Evolutionary conservation across 1,284 basidiomycete species (phyloP), one percentile per base, ranked within the genome.

Genomic region (Malassezia yamatoensis): DNA sequence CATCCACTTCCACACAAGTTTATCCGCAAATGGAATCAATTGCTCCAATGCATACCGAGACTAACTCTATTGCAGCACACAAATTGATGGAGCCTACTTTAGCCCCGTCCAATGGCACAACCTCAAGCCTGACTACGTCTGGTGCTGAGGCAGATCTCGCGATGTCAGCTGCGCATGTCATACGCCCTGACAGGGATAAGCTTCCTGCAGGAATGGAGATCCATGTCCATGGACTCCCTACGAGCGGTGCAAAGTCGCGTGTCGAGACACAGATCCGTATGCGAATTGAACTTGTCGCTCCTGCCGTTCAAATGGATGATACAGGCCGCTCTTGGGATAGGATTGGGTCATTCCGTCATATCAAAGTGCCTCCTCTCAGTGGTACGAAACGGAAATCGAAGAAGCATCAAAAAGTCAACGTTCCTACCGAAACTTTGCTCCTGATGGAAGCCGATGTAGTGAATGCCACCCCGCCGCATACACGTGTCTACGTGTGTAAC

Each of bases 221-320:
- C 2, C 70, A 89, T 71, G 83, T 90, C 36, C 85, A 89, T 38
- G 88, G 84, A 65, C 82, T 94, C 40, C 88, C 89, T 9, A 81
- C 84, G 63, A 78, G 79, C 38, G 90, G 89, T 24, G 86, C 89
- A n/a, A 91, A 93, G 77, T 90, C 87, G 48, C 83, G 90, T 21
- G 90, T 94, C 20, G 90, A 94, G 76, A 94, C 90, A 0, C 90
- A 74, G 45, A 73, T 74, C 40, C 60, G 67, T 24, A 68, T 70
- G 64, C 58, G 69, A 12, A 58, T 74, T 50, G 72, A 74, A 61
- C 62, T 74, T 0, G 72, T 74, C 2, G 53, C 63, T 0, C 68
- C 63, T 5, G 54, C 51, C 33, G 84, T 85, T 11, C 62, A 59
- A 18, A 61, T 60, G 5, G 45, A 13, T 11, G 46, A 33, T 20